Percentiles rank a stretch among this genome's conserved stretches.
Conservation (phyloP, 1,284 basidiomycete genomes). For the Trametes hirsuta region DNA sequence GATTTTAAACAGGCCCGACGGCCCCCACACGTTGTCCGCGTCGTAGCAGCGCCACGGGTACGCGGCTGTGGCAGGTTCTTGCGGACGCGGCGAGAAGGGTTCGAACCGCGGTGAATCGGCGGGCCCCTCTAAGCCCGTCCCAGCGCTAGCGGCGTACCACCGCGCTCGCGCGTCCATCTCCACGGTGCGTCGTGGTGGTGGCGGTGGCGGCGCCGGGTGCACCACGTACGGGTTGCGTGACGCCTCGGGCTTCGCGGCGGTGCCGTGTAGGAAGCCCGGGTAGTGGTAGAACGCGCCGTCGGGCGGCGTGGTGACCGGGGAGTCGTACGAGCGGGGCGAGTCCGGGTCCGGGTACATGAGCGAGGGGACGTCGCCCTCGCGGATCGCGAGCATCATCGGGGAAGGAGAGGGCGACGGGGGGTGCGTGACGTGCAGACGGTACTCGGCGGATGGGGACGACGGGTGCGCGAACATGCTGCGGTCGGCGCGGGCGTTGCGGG, state of each 20-base stretch:
- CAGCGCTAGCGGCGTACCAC: conserved; percentile 14
- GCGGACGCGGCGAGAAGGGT: conserved; percentile 19
- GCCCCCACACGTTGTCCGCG: conserved; percentile 11
- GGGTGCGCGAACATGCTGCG: conserved; percentile 2
- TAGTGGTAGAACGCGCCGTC: neutral
- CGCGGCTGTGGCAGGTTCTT: neutral
- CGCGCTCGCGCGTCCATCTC: conserved; percentile 8
- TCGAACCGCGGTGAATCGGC: conserved; percentile 19
- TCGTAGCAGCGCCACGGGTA: conserved; percentile 7
- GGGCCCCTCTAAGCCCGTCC: neutral
- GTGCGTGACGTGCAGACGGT: conserved; percentile 6
- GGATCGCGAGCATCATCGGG: neutral
- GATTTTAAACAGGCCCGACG: conserved; percentile 12
- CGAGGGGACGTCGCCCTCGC: conserved; percentile 6
- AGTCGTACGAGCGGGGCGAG: conserved; percentile 8
- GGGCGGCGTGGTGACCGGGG: conserved; percentile 14
- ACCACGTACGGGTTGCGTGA: conserved; percentile 6
- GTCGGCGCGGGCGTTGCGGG: neutral
- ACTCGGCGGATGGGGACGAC: neutral
- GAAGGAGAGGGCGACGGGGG: neutral
- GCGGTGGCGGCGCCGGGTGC: neutral
- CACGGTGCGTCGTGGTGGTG: neutral
- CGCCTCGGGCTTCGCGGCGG: neutral
- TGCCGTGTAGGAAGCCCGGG: neutral
- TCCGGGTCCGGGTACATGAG: conserved; percentile 20